Conservation (phyloP, 805 yeast species). For the Kluyveromyces dobzhanskii region DNA sequence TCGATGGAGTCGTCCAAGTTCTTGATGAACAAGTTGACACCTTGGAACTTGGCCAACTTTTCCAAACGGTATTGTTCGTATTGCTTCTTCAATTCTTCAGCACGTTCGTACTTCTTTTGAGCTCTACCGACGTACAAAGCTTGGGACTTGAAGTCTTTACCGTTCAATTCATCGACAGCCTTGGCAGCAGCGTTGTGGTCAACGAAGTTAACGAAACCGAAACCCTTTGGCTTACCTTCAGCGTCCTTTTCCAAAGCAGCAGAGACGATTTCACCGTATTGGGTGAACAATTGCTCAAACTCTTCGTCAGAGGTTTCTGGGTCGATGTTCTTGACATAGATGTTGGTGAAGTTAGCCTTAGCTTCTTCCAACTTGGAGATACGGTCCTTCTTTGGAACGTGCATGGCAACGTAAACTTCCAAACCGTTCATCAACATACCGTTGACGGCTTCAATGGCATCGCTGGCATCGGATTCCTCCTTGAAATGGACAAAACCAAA, state of each 20-base stretch:
- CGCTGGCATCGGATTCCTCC: conserved; percentile 82
- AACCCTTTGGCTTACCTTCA: conserved; percentile 88
- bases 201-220: conserved; percentile 91
- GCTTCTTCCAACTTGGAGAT: conserved; percentile 84
- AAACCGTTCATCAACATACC: conserved; percentile 97
- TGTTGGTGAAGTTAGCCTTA: conserved; percentile 91
- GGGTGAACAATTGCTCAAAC: conserved; percentile 61
- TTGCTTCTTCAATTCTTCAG: conserved; percentile 90
- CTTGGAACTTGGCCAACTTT: conserved; percentile 89
- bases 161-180: conserved; percentile 91
- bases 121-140: conserved; percentile 95
- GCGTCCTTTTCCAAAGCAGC: conserved; percentile 69
- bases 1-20: conserved; percentile 91
- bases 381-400: conserved; percentile 87
- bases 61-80: conserved; percentile 88
- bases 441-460: conserved; percentile 94
- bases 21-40: conserved; percentile 93
- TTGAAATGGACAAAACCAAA: conserved; percentile 98
- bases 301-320: conserved; percentile 60
- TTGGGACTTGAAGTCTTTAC: conserved; percentile 76
- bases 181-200: conserved; percentile 78
- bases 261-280: conserved; percentile 77
- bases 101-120: conserved; percentile 97
- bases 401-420: conserved; percentile 94
- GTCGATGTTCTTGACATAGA: conserved; percentile 86